A percentile compares a stretch with the other conserved stretches of the same genome.
Evolutionary conservation across 1,284 basidiomycete species (phyloP).

Genomic region (Afroboletus lepidellus): DNA sequence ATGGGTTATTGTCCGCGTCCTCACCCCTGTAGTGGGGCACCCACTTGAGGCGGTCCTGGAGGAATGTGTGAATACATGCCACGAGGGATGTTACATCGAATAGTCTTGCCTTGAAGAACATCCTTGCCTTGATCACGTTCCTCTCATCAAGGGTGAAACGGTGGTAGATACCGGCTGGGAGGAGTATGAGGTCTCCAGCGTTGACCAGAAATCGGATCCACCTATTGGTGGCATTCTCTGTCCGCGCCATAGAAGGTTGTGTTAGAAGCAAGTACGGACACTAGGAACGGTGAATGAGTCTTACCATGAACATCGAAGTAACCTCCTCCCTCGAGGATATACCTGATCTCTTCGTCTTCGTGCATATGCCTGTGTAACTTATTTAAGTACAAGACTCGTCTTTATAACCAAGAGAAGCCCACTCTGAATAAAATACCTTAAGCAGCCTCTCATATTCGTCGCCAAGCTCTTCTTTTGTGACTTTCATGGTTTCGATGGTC

Average conservation of each 20-base stretch:
- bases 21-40: conserved; percentile 64
- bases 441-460: conserved; percentile 77
- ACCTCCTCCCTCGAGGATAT: conserved; percentile 76
- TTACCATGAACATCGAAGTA: conserved; percentile 83
- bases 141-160: conserved; percentile 77
- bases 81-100: background rate
- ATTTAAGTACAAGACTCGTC: background rate
- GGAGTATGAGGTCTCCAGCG: conserved; percentile 70
- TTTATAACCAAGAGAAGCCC: conserved; percentile 22
- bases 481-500: conserved; percentile 74
- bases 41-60: conserved; percentile 1
- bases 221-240: conserved; percentile 54
- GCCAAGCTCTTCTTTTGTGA: conserved; percentile 72
- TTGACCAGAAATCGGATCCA: conserved; percentile 75
- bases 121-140: conserved; percentile 68
- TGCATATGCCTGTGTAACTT: conserved; percentile 67
- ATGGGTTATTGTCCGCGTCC: conserved; percentile 58
- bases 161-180: conserved; percentile 82
- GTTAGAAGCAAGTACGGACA: background rate
- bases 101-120: conserved; percentile 70
- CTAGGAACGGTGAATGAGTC: conserved; percentile 10
- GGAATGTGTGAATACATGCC: background rate
- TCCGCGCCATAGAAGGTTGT: background rate
- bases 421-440: conserved; percentile 81
- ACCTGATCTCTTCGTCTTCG: conserved; percentile 90